These are phyloP conservation scores for Cladosporium sphaerospermum DNA, from an alignment of 2,329 filamentous ascomycete genomes.

Conservation along the genomic window DNA sequence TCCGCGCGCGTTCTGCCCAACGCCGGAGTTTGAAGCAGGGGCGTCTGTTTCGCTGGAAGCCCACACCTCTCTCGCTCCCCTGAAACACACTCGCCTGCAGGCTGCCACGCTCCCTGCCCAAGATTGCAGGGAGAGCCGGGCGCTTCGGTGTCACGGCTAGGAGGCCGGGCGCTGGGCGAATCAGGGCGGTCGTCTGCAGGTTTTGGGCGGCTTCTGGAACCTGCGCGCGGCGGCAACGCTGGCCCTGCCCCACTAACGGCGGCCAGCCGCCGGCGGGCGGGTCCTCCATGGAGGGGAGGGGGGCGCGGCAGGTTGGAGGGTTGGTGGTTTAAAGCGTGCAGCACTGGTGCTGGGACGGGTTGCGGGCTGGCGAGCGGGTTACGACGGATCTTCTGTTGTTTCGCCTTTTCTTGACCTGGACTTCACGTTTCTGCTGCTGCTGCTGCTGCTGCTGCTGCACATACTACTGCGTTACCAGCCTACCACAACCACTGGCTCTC, in stretches of 20 bases:
- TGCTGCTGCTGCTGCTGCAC: not conserved
- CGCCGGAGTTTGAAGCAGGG: too few species aligned
- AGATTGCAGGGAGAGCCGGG: constrained; percentile 4
- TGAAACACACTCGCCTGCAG: not conserved
- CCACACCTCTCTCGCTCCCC: not conserved
- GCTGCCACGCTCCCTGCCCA: not conserved
- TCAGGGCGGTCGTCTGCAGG: constrained; percentile 5
- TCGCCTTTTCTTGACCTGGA: not conserved
- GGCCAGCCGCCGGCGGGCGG: constrained; percentile 1
- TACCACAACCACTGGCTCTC: too few species aligned
- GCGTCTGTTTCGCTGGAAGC: too few species aligned
- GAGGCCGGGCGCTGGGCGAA: not conserved
- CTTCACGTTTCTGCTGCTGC: not conserved
- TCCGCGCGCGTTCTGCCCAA: too few species aligned
- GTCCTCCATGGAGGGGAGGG: constrained; percentile 3
- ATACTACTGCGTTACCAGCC: too few species aligned
- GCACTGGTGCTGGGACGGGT: too few species aligned
- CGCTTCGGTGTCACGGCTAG: not conserved
- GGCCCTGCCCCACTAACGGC: constrained; percentile 8
- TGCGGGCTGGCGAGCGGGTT: too few species aligned
- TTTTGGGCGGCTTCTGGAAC: constrained; percentile 9
- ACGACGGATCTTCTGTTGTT: not conserved
- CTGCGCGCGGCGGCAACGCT: constrained; percentile 1
- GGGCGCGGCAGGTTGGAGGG: not conserved
- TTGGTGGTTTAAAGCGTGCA: not conserved